These are phyloP conservation scores for Schoenoplectus triqueter DNA, from an alignment of 202 grass and related monocot genomes.

Conservation along the genomic window DNA sequence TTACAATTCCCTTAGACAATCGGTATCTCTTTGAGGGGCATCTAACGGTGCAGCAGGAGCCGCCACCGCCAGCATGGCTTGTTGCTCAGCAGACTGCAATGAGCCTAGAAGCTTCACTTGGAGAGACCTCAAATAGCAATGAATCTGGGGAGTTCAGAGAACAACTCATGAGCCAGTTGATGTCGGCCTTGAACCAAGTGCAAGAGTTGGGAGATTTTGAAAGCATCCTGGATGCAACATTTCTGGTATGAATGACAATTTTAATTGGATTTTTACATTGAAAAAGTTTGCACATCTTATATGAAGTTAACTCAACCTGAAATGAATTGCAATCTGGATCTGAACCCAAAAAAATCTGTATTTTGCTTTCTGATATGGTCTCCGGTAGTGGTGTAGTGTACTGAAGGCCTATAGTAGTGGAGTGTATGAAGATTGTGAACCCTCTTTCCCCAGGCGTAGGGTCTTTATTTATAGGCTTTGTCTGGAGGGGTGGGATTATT, in stretches of 20 bases:
- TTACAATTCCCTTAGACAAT: conserved; percentile 55
- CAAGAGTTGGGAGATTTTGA: conserved; percentile 59
- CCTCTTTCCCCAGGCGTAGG: no score
- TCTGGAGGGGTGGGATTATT: no score
- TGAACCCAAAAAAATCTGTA: background rate
- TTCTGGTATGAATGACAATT: conserved; percentile 49
- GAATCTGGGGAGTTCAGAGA: conserved; percentile 24
- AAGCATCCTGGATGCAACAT: conserved; percentile 80
- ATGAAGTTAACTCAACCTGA: background rate
- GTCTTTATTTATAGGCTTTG: no score
- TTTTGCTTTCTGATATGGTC: no score
- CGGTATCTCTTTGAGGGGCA: conserved; percentile 95
- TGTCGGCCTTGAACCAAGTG: conserved; percentile 57
- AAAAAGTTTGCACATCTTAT: background rate
- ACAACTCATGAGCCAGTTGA: conserved; percentile 24
- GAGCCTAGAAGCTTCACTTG: conserved; percentile 51
- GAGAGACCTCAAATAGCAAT: conserved; percentile 58
- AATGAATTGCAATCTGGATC: background rate
- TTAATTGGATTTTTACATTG: conserved; percentile 8
- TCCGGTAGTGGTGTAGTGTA: no score
- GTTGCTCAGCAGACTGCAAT: conserved; percentile 69
- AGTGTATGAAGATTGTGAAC: no score
- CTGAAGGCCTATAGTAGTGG: no score
- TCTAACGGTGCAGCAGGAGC: conserved; percentile 79
- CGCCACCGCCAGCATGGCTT: conserved; percentile 89